A percentile compares a stretch with the other conserved stretches of the same genome.
Evolutionary conservation across 2,329 filamentous ascomycete genomes (phyloP).

Genomic region (Thelonectria blattea): DNA sequence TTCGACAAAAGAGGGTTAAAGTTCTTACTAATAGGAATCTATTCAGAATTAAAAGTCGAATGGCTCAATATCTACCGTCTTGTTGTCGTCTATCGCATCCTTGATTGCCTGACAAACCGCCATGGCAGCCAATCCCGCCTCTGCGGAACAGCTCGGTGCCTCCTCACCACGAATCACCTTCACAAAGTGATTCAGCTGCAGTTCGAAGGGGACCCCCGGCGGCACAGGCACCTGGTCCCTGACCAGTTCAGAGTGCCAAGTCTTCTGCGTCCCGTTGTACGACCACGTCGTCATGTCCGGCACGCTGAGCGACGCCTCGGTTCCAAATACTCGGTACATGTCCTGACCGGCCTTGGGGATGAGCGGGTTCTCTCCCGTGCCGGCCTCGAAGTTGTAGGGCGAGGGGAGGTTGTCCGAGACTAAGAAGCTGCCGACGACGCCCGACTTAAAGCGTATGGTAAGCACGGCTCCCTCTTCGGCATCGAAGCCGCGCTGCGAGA

Average conservation of each 20-base stretch:
- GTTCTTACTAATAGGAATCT: not conserved
- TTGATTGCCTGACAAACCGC: slow-evolving; percentile 59
- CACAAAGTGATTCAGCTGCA: slow-evolving; percentile 59
- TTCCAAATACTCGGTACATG: slow-evolving; percentile 63
- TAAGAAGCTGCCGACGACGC: slow-evolving; percentile 62
- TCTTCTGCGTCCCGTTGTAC: slow-evolving; percentile 48
- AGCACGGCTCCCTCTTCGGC: slow-evolving; percentile 64
- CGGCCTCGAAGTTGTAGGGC: slow-evolving; percentile 61
- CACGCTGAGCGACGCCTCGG: slow-evolving; percentile 57
- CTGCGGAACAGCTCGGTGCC: slow-evolving; percentile 52
- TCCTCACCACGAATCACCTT: slow-evolving; percentile 52
- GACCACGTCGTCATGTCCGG: slow-evolving; percentile 58
- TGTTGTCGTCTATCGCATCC: slow-evolving; percentile 46
- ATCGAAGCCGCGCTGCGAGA: slow-evolving; percentile 51
- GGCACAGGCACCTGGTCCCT: slow-evolving; percentile 36
- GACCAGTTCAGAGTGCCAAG: slow-evolving; percentile 48
- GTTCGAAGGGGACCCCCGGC: slow-evolving; percentile 52
- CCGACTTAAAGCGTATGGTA: slow-evolving; percentile 58
- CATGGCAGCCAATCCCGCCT: slow-evolving; percentile 58
- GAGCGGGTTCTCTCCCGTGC: slow-evolving; percentile 63
- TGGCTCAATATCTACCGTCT: slow-evolving; percentile 31
- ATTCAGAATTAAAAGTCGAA: slow-evolving; percentile 19
- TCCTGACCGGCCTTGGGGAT: slow-evolving; percentile 51
- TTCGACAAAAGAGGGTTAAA: too few species aligned
- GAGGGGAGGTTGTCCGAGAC: slow-evolving; percentile 58